Evolutionary conservation across 371 early-diverging fungal genomes (phyloP), one percentile per base, ranked within the genome.

Genomic region (Parasitella parasitica): DNA sequence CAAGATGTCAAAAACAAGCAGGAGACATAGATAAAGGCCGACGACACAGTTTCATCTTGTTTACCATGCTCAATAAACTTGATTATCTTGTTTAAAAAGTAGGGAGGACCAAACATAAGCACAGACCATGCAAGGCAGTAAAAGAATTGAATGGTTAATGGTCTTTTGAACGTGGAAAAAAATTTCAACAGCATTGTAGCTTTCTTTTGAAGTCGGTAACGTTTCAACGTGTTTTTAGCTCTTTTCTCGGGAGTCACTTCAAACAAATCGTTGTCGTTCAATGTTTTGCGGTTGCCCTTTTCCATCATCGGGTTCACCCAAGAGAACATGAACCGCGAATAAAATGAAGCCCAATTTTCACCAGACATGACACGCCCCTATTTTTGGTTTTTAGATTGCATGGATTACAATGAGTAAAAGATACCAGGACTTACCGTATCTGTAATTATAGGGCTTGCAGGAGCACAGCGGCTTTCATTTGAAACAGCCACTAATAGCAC

Each of bases 1-100:
- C 75, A 59, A 0, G 79, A 75, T 11, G 82, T 71, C 32, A 88
- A 34, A 63, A 89, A 78, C 22, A 91, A 65, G 2, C 85, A 86
- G 28, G 84, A 61, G 0, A 87, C 88, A 46, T 86, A 87, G 20
- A 85, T 57, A 43, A 80, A 91, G 1, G 86, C 84, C 12, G 73
- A 69, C 9, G 69, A 56, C 0, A 63, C 63, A 9, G 77, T 72
- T 30, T 43, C 36, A 5, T 63, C 73, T 39, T 68, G 30, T 20
- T 41, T 20, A 20, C 20, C 55, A 61, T 78, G 67, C 65, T 87
- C 85, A 54, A 86, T 77, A 59, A 74, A 84, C 30, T 70, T 69
- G 68, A 87, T 69, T 43, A 86, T 82, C 64, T 71, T 76, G 75
- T 84, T 86, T 48, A 84, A 72, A 50, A 77, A 86, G 39, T 67